Conservation (phyloP, 2,329 filamentous ascomycete species). For the Aspergillus sp. region DNA sequence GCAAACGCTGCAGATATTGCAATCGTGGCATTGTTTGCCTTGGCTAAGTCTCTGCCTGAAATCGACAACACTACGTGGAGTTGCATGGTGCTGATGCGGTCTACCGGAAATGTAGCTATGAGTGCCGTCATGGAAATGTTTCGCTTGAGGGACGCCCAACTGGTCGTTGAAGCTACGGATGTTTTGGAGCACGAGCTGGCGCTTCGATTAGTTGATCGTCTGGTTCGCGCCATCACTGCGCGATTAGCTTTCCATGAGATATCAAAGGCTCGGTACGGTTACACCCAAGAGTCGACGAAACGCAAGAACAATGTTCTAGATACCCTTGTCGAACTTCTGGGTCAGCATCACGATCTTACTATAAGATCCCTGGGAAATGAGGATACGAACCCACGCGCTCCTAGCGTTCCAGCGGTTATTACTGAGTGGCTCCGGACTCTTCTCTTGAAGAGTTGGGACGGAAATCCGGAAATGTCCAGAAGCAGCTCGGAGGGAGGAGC, state of each 20-base stretch:
- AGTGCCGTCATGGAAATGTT: conserved; percentile 42
- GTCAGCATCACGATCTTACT: conserved; percentile 32
- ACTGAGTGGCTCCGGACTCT: conserved; percentile 62
- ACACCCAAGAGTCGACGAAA: conserved; percentile 33
- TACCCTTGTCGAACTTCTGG: conserved; percentile 41
- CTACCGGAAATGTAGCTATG: conserved; percentile 44
- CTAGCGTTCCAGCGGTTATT: conserved; percentile 39
- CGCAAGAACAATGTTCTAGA: conserved; percentile 40
- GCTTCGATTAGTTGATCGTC: conserved; percentile 53
- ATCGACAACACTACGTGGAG: conserved; percentile 44
- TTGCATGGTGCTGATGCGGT: conserved; percentile 48
- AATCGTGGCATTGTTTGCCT: conserved; percentile 43
- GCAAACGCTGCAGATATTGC: conserved; percentile 45
- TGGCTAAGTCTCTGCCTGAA: conserved; percentile 43
- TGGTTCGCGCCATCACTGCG: conserved; percentile 55
- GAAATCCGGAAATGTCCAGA: conserved; percentile 69
- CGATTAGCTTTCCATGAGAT: conserved; percentile 56
- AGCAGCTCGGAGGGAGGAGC: conserved; percentile 77
- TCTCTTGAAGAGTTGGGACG: conserved; percentile 80
- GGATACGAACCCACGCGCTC: conserved; percentile 20
- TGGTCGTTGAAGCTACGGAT: conserved; percentile 45
- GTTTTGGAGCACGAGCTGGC: conserved; percentile 57
- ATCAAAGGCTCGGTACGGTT: conserved; percentile 41
- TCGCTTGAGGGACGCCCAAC: conserved; percentile 32
- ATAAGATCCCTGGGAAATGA: conserved; percentile 13